Evolutionary conservation across 2,329 filamentous ascomycete genomes (phyloP).

Genomic region (Proliferodiscus dingleyae): DNA sequence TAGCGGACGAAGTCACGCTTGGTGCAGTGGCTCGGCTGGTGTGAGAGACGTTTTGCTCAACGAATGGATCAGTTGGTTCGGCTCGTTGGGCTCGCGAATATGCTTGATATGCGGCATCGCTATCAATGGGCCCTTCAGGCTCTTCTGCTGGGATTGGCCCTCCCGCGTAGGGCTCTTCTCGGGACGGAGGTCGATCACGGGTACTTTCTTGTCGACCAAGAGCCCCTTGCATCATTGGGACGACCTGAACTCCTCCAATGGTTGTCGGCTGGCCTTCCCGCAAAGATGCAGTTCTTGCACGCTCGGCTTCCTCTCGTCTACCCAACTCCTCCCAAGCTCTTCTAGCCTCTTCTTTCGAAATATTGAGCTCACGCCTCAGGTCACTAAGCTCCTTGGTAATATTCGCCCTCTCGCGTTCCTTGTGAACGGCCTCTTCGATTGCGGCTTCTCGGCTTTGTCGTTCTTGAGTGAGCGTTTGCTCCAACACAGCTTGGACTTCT

Average conservation of each 20-base stretch:
- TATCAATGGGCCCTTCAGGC: constrained; percentile 21
- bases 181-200: constrained; percentile 38
- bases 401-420: constrained; percentile 63
- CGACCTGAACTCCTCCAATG: constrained; percentile 89
- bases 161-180: constrained; percentile 39
- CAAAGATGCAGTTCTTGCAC: constrained; percentile 79
- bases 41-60: constrained; percentile 38
- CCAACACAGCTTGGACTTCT: constrained; percentile 77
- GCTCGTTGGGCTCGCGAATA: constrained; percentile 35
- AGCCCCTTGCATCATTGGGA: constrained; percentile 78
- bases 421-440: constrained; percentile 59
- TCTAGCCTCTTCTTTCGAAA: constrained; percentile 92
- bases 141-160: constrained; percentile 25
- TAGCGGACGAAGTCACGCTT: constrained; percentile 14
- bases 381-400: constrained; percentile 77
- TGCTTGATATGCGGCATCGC: constrained; percentile 25
- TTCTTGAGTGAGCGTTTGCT: constrained; percentile 70
- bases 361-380: constrained; percentile 87
- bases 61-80: constrained; percentile 61
- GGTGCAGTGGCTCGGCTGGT: constrained; percentile 19
- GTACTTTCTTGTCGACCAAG: constrained; percentile 48
- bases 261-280: constrained; percentile 83
- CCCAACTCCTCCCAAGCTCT: constrained; percentile 97
- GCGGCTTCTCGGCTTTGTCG: constrained; percentile 64
- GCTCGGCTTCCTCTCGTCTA: constrained; percentile 85